Evolutionary conservation across 306 rosid genomes (phyloP), one percentile per base, ranked within the genome.

Genomic region (Cicer chorassanicum): DNA sequence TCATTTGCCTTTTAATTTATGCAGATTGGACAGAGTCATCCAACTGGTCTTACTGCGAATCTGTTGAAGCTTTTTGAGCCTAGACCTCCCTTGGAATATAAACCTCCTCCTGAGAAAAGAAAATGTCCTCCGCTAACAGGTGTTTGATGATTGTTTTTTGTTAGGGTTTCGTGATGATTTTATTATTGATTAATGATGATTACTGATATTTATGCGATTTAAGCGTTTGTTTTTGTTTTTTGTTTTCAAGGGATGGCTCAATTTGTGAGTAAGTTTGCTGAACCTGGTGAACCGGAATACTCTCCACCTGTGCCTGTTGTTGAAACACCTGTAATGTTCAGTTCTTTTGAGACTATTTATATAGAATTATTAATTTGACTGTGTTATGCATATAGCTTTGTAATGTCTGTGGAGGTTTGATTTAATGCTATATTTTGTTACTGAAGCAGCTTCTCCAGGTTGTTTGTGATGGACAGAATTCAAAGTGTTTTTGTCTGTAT

Each of bases 21-120:
- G 86, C 88, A 95, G 99, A 95, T 95, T 76, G 99, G 99, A 69
- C 98, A 90, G 91, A 90, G 97, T 82, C 99, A 95, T 54, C 99
- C 99, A 3, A 95, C 99, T 70, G 99, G 99, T 77, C 89, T 95
- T 49, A 95, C 99, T 2, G 19, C 91, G 68, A 95, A 89, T 54
- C 88, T 95, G 14, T 81, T 95, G 86, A 95, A 90, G 86, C 92
- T 95, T n/a, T 95, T 95, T 67, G 99, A 95, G 84, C 98, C 99
- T n/a, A 78, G 99, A 62, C 98, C 91, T 6, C 99, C 99, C 0
- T 71, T 95, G 83, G 97, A 95, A 65, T 95, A 78, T 71, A 95
- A 95, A 69, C 98, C 99, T 10, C 99, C 99, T 54, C 99, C 98
- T 0, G 99, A 95, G 77, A 95, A 92, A 78, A 82, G 96, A 70